Conservation (phyloP, 2,329 filamentous ascomycete genomes). For the Acrodontium crateriforme region DNA sequence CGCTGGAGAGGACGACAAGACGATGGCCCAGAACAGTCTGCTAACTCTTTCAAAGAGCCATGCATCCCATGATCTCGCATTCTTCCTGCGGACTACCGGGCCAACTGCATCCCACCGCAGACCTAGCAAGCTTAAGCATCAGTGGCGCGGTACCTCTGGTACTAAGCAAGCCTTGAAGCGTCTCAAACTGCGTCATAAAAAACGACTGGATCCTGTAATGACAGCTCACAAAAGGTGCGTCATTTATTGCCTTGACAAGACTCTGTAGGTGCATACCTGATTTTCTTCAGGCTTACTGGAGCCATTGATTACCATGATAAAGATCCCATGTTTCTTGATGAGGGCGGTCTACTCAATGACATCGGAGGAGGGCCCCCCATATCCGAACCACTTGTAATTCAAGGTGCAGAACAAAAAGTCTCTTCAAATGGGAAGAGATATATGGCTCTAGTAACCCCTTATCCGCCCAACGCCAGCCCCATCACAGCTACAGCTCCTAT, state of each 20-base stretch:
- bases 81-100: slow-evolving; percentile 25
- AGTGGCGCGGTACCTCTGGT: slow-evolving; percentile 13
- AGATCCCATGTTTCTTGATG: slow-evolving; percentile 8
- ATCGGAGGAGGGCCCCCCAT: no score
- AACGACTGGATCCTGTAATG: slow-evolving; percentile 4
- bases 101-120: slow-evolving; percentile 18
- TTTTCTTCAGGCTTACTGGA: no score
- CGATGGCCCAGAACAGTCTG: slow-evolving; percentile 20
- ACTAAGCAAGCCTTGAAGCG: slow-evolving; percentile 21
- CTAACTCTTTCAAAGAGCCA: slow-evolving; percentile 15
- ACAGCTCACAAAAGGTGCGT: slow-evolving; percentile 13
- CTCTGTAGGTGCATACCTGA: no score
- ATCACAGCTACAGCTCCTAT: no score
- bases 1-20: slow-evolving; percentile 13
- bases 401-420: slow-evolving; percentile 20
- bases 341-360: slow-evolving; percentile 15
- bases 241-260: not conserved
- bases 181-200: slow-evolving; percentile 11
- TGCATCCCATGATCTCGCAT: slow-evolving; percentile 22
- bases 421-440: slow-evolving; percentile 21
- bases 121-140: slow-evolving; percentile 16
- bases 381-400: slow-evolving; percentile 9
- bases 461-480: no score
- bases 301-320: not conserved
- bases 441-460: no score